Conservation (phyloP, 768 basidiomycete species). For the Kwoniella sp. region DNA sequence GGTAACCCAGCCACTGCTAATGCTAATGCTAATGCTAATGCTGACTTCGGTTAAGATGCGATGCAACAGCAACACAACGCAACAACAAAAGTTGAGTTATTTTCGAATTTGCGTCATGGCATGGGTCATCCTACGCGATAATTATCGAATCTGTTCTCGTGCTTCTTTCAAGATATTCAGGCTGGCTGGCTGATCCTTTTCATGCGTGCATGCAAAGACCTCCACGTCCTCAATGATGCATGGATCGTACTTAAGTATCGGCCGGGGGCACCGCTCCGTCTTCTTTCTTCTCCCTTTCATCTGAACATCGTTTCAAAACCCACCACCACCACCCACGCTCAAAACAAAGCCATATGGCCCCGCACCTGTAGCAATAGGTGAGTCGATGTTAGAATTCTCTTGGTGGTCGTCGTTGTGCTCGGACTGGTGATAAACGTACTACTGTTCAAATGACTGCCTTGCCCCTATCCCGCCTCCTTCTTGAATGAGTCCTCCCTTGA, state of each 20-base stretch:
- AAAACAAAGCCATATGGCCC: conserved; percentile 20
- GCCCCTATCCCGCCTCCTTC: no score
- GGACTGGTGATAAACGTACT: no score
- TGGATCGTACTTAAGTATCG: not conserved
- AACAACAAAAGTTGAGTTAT: no score
- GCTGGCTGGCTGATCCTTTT: not conserved
- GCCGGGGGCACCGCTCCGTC: conserved; percentile 10
- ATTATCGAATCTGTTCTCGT: not conserved
- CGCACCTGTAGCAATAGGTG: conserved; percentile 19
- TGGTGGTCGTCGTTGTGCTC: no score
- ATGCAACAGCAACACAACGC: not conserved
- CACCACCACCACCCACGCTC: not conserved
- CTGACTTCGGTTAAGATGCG: not conserved
- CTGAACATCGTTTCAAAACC: not conserved
- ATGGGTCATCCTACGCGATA: conserved; percentile 1
- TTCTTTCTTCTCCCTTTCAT: conserved; percentile 1
- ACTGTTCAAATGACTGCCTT: no score
- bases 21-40: no score
- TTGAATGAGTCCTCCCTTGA: no score
- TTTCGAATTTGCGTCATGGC: conserved; percentile 1
- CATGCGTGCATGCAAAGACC: not conserved
- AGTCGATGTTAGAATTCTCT: not conserved
- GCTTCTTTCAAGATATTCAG: not conserved
- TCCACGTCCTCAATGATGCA: not conserved
- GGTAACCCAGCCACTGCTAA: not conserved